Evolutionary conservation across 495 filamentous ascomycete species (phyloP).

Genomic region (Xylaria venustula): DNA sequence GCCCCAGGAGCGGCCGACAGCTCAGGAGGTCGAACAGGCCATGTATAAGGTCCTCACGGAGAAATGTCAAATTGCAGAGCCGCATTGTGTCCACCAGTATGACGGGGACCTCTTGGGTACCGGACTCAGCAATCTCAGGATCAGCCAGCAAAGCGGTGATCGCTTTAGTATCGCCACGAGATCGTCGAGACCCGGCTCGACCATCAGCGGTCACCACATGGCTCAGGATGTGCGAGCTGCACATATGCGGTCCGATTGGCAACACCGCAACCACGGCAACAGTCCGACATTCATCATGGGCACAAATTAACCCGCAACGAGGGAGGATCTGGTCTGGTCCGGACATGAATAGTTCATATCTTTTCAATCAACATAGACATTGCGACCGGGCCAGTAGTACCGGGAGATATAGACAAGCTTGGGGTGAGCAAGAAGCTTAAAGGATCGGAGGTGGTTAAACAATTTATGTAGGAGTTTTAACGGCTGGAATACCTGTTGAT

Average conservation of each 20-base stretch:
- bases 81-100: constrained; percentile 46
- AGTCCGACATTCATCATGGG: not conserved
- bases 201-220: constrained; percentile 14
- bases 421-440: too few species aligned
- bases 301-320: not conserved
- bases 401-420: not conserved
- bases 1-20: constrained; percentile 45
- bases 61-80: constrained; percentile 39
- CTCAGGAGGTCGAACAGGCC: constrained; percentile 42
- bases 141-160: constrained; percentile 17
- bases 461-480: not conserved
- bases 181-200: constrained; percentile 14
- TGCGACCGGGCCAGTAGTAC: not conserved
- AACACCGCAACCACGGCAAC: not conserved
- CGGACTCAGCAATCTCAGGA: constrained; percentile 25
- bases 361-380: not conserved
- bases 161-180: constrained; percentile 25
- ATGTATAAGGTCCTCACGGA: constrained; percentile 48
- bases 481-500: not conserved
- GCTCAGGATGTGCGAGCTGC: constrained; percentile 2
- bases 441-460: not conserved
- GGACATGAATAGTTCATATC: not conserved
- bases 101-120: constrained; percentile 31
- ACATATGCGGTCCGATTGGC: constrained; percentile 2
- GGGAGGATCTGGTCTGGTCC: not conserved